phyloP scores from a whole-genome alignment of 768 basidiomycete genomes.

The Tulasnella sp. region DNA sequence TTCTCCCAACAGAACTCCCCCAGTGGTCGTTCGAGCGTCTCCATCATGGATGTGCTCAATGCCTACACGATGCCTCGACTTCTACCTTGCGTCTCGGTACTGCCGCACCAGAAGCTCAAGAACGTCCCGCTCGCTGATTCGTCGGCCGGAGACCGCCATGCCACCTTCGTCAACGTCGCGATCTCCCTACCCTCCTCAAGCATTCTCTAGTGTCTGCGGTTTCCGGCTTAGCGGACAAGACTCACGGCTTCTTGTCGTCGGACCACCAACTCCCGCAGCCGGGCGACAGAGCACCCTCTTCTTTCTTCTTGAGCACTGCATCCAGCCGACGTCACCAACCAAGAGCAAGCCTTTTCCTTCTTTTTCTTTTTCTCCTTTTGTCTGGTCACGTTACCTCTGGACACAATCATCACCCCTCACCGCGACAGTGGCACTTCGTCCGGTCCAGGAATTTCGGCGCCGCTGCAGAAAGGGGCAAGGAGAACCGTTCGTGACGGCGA shows the following conservation, averaged over 20 bases:
- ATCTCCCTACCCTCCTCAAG: background rate
- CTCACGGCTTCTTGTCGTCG: background rate
- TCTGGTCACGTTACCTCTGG: background rate
- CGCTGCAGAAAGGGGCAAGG: background rate
- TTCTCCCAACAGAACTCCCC: too few relatives aligned
- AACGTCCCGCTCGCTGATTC: background rate
- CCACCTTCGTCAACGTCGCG: background rate
- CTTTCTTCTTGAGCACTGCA: background rate
- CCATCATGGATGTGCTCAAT: conserved; percentile 19
- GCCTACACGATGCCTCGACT: background rate
- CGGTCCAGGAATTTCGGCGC: background rate
- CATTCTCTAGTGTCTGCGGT: background rate
- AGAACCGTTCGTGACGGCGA: too few relatives aligned
- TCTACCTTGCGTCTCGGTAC: background rate
- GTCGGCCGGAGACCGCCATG: background rate
- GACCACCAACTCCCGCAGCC: background rate
- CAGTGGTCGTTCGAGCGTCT: conserved; percentile 4
- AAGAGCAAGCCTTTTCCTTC: background rate
- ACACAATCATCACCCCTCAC: background rate
- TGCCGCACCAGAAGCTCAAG: background rate
- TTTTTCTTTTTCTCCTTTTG: too few relatives aligned
- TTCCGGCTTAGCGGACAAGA: too few relatives aligned
- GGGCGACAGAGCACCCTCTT: background rate
- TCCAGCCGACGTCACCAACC: background rate
- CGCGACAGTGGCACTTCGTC: background rate